Evolutionary conservation across 805 yeast species (phyloP).

Genomic region (Wickerhamomyces subpelliculosus): DNA sequence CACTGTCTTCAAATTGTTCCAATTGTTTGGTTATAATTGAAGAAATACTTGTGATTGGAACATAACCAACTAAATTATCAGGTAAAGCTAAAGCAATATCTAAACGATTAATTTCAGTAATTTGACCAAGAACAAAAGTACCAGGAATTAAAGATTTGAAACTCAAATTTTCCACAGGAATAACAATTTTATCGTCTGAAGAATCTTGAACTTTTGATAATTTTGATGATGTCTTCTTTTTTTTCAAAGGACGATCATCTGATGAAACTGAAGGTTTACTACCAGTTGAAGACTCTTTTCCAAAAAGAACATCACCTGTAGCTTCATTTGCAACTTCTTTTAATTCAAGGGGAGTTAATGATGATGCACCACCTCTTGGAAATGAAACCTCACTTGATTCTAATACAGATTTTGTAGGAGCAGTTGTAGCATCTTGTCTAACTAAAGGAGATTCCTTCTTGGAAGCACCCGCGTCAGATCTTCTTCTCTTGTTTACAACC

Average conservation of each 20-base stretch:
- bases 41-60: constrained; percentile 69
- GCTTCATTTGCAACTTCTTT: constrained; percentile 93
- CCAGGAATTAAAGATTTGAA: constrained; percentile 67
- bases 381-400: constrained; percentile 41
- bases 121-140: constrained; percentile 69
- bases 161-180: constrained; percentile 54
- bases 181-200: constrained; percentile 22
- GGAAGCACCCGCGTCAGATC: constrained; percentile 33
- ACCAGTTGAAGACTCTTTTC: constrained; percentile 14
- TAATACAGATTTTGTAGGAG: constrained; percentile 29
- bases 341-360: constrained; percentile 81
- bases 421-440: constrained; percentile 32
- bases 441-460: constrained; percentile 32
- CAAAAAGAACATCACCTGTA: constrained; percentile 78
- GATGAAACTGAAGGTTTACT: constrained; percentile 7
- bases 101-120: constrained; percentile 48
- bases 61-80: constrained; percentile 73
- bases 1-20: constrained; percentile 47
- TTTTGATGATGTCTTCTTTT: constrained; percentile 28
- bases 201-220: constrained; percentile 18
- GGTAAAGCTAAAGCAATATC: constrained; percentile 71
- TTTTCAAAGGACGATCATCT: constrained; percentile 31
- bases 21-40: constrained; percentile 49
- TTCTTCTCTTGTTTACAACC: constrained; percentile 38
- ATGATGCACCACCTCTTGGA: constrained; percentile 94